phyloP scores from a whole-genome alignment of 2,329 filamentous ascomycete species.

The Colletotrichum gigasporum region DNA sequence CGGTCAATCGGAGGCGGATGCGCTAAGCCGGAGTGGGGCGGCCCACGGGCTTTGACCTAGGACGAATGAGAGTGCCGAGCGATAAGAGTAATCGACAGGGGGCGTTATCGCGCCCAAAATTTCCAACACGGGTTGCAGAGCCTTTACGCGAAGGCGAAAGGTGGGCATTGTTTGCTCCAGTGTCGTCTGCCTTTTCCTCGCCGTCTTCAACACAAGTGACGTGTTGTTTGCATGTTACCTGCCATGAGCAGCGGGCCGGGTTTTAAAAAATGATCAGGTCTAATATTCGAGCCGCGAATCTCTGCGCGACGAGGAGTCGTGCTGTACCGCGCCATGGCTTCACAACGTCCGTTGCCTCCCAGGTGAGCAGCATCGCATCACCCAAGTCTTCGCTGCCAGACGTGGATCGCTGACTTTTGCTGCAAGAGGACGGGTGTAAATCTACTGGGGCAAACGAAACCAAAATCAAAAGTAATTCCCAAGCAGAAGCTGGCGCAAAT shows the following conservation, averaged over 20 bases:
- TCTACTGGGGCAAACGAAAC: neutral
- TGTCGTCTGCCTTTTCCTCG: neutral
- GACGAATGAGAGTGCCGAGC: neutral
- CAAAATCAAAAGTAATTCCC: no score
- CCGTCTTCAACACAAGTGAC: neutral
- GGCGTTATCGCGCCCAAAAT: conserved; percentile 28
- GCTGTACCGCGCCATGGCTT: conserved; percentile 26
- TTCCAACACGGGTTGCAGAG: conserved; percentile 9
- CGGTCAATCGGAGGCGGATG: conserved; percentile 21
- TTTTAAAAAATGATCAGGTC: conserved; percentile 27
- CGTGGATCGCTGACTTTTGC: neutral
- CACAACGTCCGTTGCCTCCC: conserved; percentile 23
- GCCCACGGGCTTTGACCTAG: neutral
- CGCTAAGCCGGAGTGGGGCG: conserved; percentile 28
- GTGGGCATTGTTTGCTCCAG: neutral
- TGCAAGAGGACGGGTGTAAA: no score
- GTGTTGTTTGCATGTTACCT: conserved; percentile 8
- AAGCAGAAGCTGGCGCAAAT: neutral
- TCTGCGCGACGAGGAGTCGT: conserved; percentile 12
- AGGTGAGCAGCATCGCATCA: conserved; percentile 22
- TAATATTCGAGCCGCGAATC: conserved; percentile 17
- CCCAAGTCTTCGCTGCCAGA: no score
- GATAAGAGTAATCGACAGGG: conserved; percentile 14
- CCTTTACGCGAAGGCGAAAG: conserved; percentile 8
- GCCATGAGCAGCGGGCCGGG: conserved; percentile 13